phyloP scores from a whole-genome alignment of 768 basidiomycete genomes.

The Termitomyces sp. region DNA sequence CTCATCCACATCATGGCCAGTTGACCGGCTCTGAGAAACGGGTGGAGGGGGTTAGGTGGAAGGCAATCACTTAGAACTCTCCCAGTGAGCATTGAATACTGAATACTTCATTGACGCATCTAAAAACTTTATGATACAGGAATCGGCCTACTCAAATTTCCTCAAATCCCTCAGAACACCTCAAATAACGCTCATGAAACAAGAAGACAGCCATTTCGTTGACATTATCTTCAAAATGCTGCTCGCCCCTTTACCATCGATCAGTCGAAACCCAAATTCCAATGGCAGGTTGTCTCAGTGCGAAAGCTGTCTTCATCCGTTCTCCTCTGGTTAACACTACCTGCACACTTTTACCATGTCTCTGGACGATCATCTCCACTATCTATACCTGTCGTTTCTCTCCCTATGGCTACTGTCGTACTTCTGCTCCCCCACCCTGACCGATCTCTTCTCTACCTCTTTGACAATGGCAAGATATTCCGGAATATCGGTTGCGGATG shows the following conservation, averaged over 20 bases:
- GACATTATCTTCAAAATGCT: background rate
- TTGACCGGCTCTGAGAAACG: too few species aligned
- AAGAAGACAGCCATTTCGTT: background rate
- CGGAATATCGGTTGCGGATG: background rate
- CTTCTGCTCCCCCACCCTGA: background rate
- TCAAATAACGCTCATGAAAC: background rate
- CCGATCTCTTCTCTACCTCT: background rate
- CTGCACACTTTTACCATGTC: background rate
- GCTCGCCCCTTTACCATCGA: background rate
- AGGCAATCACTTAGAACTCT: too few species aligned
- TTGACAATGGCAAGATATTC: constrained; percentile 1
- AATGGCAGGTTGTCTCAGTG: background rate
- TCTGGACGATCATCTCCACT: background rate
- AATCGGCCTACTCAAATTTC: background rate
- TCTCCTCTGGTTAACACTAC: background rate
- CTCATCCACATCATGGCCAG: too few species aligned
- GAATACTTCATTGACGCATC: background rate
- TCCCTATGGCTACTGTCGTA: background rate
- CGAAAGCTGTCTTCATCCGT: background rate
- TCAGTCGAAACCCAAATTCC: background rate
- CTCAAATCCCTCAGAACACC: background rate
- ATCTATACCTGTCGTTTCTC: background rate
- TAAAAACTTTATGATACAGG: background rate
- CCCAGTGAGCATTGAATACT: too few species aligned
- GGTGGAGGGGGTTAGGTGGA: too few species aligned